Percentiles rank a stretch among this genome's conserved stretches.
Conservation (phyloP, 2,329 filamentous ascomycete species). For the Clarireedia hainanense region DNA sequence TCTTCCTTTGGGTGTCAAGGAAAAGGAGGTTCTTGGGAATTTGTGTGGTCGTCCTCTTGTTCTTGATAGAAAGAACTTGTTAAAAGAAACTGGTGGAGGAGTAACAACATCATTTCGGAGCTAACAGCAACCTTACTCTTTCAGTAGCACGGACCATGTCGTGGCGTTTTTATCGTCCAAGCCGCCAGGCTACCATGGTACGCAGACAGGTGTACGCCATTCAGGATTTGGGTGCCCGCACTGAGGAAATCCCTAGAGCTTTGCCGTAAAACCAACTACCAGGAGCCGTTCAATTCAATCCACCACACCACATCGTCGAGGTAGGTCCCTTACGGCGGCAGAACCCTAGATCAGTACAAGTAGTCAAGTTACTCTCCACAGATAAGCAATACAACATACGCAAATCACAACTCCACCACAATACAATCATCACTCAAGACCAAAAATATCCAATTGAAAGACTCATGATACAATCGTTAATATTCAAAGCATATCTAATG, state of each 20-base stretch:
- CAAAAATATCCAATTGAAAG: background rate
- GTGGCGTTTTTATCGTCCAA: background rate
- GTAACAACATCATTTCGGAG: background rate
- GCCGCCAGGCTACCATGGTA: background rate
- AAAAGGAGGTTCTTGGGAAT: background rate
- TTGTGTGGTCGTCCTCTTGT: background rate
- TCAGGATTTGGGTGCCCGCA: too few species aligned
- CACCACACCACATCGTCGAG: too few species aligned
- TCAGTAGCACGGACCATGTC: background rate
- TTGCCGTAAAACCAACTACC: too few species aligned
- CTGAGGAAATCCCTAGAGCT: too few species aligned
- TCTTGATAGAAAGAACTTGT: background rate
- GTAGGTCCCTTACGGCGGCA: too few species aligned
- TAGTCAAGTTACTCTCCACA: too few species aligned
- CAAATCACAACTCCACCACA: background rate
- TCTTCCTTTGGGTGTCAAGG: background rate
- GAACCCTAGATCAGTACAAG: too few species aligned
- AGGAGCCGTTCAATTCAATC: too few species aligned
- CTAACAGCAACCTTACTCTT: background rate
- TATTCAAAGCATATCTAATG: slow-evolving; percentile 24
- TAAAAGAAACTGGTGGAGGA: too few species aligned
- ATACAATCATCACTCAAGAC: background rate
- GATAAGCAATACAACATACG: background rate
- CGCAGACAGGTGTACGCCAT: too few species aligned
- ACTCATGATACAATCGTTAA: slow-evolving; percentile 16